phyloP scores from a whole-genome alignment of 1,139 yeast species.

The Suhomyces wounanorum region DNA sequence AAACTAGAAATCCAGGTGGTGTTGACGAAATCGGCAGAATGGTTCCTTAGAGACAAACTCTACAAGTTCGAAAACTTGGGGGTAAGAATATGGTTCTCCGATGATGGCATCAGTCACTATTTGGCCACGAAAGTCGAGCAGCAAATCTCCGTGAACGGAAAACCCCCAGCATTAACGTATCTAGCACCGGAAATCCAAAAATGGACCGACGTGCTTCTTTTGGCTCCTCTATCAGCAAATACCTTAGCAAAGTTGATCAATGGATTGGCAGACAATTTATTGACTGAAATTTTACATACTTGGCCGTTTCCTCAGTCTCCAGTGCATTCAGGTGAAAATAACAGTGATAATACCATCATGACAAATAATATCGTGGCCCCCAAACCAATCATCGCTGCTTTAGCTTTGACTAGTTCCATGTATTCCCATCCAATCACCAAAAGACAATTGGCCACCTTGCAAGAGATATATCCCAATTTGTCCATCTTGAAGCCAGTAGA shows the following conservation, averaged over 20 bases:
- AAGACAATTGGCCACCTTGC: conserved; percentile 24
- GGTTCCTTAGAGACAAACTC: conserved; percentile 28
- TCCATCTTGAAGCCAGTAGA: conserved; percentile 33
- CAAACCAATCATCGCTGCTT: conserved; percentile 31
- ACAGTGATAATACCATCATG: conserved; percentile 21
- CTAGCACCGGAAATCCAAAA: conserved; percentile 24
- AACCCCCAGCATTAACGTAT: not conserved
- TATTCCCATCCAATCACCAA: conserved; percentile 35
- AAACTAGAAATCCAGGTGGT: conserved; percentile 31
- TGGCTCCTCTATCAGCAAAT: conserved; percentile 34
- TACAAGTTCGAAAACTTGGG: conserved; percentile 28
- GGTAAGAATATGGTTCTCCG: conserved; percentile 33
- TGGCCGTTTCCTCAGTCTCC: conserved; percentile 26
- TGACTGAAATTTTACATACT: conserved; percentile 28
- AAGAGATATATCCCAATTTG: conserved; percentile 32
- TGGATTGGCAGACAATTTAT: conserved; percentile 31
- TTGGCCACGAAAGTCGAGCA: conserved; percentile 16
- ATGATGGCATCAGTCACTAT: conserved; percentile 27
- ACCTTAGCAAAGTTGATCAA: conserved; percentile 32
- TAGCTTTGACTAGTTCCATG: conserved; percentile 33
- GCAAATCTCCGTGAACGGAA: conserved; percentile 2
- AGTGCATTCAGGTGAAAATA: conserved; percentile 1
- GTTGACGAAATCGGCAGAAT: conserved; percentile 31
- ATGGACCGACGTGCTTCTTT: conserved; percentile 38
- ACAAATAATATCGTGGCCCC: conserved; percentile 23